Conservation (phyloP, 306 rosid species). For the Dalbergia cochinchinensis region DNA sequence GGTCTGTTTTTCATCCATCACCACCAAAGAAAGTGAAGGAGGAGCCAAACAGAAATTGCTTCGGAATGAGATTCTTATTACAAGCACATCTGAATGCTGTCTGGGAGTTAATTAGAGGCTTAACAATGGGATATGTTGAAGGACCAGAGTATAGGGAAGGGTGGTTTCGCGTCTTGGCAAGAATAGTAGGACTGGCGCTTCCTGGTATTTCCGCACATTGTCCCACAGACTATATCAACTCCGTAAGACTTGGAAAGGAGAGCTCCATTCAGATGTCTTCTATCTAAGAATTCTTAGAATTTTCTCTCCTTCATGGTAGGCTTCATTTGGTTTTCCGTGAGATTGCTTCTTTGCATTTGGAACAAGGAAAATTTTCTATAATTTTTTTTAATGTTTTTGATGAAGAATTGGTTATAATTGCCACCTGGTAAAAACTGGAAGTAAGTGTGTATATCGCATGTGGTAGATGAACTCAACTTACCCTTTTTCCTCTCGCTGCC, state of each 20-base stretch:
- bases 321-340: constrained; percentile 15
- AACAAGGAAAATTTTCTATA: neutral
- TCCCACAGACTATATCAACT: constrained; percentile 66
- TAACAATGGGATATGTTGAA: constrained; percentile 59
- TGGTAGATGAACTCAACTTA: constrained; percentile 2
- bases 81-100: constrained; percentile 65
- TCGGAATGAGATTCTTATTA: constrained; percentile 56
- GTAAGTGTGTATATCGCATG: neutral
- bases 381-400: constrained; percentile 22
- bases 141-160: constrained; percentile 77
- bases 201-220: constrained; percentile 80
- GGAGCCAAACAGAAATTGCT: constrained; percentile 80
- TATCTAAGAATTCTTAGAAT: constrained; percentile 39
- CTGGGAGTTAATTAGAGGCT: constrained; percentile 77
- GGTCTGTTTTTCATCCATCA: constrained; percentile 30
- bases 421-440: constrained; percentile 32
- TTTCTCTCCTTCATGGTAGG: constrained; percentile 8
- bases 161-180: constrained; percentile 60
- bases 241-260: constrained; percentile 67
- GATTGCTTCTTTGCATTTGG: neutral
- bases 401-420: constrained; percentile 27
- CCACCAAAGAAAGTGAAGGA: constrained; percentile 58
- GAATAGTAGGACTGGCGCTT: constrained; percentile 66
- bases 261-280: constrained; percentile 52
- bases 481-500: neutral